Percentiles rank a stretch among this genome's conserved stretches.
phyloP scores from a whole-genome alignment of 2,329 filamentous ascomycete species.

The Penicillium sp. region DNA sequence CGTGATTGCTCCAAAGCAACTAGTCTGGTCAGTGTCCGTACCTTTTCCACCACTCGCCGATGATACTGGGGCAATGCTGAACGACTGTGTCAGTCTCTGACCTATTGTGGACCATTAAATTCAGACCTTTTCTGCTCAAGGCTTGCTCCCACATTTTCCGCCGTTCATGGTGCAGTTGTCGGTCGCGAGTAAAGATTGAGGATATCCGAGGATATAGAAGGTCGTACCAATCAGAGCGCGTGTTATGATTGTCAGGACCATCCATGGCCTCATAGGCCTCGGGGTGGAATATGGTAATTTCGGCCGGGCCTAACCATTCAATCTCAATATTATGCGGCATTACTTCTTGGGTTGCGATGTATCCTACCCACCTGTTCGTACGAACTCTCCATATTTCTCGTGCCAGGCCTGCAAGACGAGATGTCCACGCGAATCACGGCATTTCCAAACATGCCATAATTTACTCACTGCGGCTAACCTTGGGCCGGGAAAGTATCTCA shows the following conservation, averaged over 20 bases:
- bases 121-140: neutral
- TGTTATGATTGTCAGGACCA: constrained; percentile 3
- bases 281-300: constrained; percentile 9
- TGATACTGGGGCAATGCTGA: neutral
- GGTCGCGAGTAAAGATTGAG: constrained; percentile 9
- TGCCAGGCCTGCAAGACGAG: neutral
- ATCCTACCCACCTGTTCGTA: constrained; percentile 1
- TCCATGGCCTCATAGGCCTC: constrained; percentile 10
- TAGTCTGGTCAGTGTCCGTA: neutral
- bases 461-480: neutral
- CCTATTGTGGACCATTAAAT: rapidly evolving
- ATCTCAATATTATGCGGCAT: neutral
- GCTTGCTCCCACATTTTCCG: constrained; percentile 10
- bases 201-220: constrained; percentile 7
- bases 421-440: constrained; percentile 3
- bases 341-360: neutral
- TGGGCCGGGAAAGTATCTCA: constrained; percentile 4
- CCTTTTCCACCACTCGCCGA: neutral
- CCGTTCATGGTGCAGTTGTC: constrained; percentile 1
- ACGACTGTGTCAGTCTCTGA: neutral
- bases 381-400: neutral
- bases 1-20: neutral
- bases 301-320: neutral
- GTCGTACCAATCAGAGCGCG: constrained; percentile 12
- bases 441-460: constrained; percentile 8